These are phyloP conservation scores for Clitopilus passeckerianus DNA, from an alignment of 768 basidiomycete genomes.

Conservation along the genomic window DNA sequence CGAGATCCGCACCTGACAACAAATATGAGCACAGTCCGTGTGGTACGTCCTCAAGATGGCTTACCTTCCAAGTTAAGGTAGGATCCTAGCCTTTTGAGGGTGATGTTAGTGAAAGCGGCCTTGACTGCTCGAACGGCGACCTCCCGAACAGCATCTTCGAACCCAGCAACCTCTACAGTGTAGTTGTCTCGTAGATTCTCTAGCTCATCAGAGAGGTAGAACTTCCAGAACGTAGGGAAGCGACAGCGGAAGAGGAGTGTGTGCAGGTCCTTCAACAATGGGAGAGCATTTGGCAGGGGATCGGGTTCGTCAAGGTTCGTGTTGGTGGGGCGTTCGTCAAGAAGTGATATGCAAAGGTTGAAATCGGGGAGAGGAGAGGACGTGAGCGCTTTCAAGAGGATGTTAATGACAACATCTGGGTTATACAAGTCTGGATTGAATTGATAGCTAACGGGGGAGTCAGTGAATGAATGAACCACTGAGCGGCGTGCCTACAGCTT, in stretches of 20 bases:
- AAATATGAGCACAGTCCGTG: neutral
- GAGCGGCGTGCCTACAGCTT: conserved; percentile 60
- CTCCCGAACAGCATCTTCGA: conserved; percentile 77
- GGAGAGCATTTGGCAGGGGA: conserved; percentile 68
- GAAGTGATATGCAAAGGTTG: conserved; percentile 88
- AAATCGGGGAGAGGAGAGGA: conserved; percentile 89
- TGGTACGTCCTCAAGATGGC: neutral
- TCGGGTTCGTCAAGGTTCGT: conserved; percentile 72
- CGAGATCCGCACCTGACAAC: conserved; percentile 47
- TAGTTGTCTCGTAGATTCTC: conserved; percentile 80
- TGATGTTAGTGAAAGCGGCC: conserved; percentile 74
- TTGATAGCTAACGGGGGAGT: conserved; percentile 64
- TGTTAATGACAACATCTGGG: conserved; percentile 89
- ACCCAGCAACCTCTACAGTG: conserved; percentile 77
- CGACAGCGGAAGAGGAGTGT: conserved; percentile 77
- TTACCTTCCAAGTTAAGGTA: conserved; percentile 69
- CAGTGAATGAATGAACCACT: neutral
- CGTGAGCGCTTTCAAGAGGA: conserved; percentile 88
- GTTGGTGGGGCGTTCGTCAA: conserved; percentile 65
- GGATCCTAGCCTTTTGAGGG: conserved; percentile 56
- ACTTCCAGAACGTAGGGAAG: conserved; percentile 82
- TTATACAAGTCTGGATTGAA: conserved; percentile 94
- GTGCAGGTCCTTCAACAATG: conserved; percentile 62
- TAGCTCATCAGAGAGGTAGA: conserved; percentile 66
- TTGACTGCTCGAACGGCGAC: conserved; percentile 75